Conservation (phyloP, 495 filamentous ascomycete species). For the Tuber brumale region DNA sequence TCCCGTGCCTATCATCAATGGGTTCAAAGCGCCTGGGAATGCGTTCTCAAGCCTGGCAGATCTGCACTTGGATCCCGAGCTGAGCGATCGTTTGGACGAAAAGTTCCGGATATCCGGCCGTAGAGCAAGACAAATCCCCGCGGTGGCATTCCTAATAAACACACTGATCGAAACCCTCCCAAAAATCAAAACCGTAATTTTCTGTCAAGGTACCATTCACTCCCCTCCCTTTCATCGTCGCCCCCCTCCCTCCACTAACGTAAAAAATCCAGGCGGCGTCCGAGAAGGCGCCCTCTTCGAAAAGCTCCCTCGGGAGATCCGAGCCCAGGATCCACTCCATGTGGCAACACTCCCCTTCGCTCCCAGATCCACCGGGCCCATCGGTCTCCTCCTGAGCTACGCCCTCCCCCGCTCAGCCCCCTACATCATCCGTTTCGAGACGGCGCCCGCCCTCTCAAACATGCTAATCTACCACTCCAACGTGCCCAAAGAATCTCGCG, state of each 20-base stretch:
- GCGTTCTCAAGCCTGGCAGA: slow-evolving; percentile 57
- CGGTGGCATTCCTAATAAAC: slow-evolving; percentile 70
- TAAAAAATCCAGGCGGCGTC: slow-evolving; percentile 51
- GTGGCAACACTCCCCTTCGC: slow-evolving; percentile 54
- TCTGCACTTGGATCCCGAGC: slow-evolving; percentile 53
- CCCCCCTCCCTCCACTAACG: not conserved
- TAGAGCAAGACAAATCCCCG: slow-evolving; percentile 71
- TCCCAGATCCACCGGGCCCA: slow-evolving; percentile 43
- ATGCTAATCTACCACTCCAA: slow-evolving; percentile 50
- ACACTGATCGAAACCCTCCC: slow-evolving; percentile 64
- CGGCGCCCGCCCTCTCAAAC: slow-evolving; percentile 52
- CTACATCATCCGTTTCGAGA: slow-evolving; percentile 44
- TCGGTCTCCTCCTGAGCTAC: slow-evolving; percentile 47
- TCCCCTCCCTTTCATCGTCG: slow-evolving; percentile 17
- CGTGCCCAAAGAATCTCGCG: slow-evolving; percentile 50
- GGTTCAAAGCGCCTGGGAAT: slow-evolving; percentile 59
- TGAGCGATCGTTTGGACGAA: slow-evolving; percentile 47
- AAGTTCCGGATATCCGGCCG: slow-evolving; percentile 82
- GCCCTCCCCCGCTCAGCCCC: slow-evolving; percentile 46
- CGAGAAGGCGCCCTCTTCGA: slow-evolving; percentile 74
- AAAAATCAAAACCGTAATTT: slow-evolving; percentile 63
- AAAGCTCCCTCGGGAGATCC: slow-evolving; percentile 53
- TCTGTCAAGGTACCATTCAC: slow-evolving; percentile 57
- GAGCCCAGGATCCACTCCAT: slow-evolving; percentile 59
- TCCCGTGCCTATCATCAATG: slow-evolving; percentile 77